phyloP scores from a whole-genome alignment of 2,329 filamentous ascomycete species.

The Malbranchea zuffiana region DNA sequence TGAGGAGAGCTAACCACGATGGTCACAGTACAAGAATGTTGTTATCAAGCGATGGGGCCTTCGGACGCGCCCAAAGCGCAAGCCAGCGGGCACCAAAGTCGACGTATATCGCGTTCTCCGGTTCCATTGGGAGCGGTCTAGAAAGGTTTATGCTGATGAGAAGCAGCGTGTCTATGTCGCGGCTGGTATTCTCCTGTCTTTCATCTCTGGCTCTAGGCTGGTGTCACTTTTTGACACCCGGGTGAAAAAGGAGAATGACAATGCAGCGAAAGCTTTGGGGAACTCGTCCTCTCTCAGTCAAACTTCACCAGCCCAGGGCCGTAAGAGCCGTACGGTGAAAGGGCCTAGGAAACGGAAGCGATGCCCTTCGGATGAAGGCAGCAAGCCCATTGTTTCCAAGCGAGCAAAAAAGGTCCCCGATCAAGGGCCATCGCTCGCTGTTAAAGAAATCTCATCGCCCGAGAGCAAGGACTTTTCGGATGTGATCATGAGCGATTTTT shows the following conservation, averaged over 20 bases:
- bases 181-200: slow-evolving; percentile 13
- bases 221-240: slow-evolving; percentile 17
- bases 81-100: slow-evolving; percentile 12
- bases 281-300: slow-evolving; percentile 2
- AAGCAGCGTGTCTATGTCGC: slow-evolving; percentile 14
- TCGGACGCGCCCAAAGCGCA: slow-evolving; percentile 9
- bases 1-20: slow-evolving; percentile 5
- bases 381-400: not conserved
- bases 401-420: not conserved
- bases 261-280: slow-evolving; percentile 6
- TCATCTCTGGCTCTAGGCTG: slow-evolving; percentile 13
- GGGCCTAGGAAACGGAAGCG: not conserved
- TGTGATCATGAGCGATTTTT: too few species aligned
- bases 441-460: not conserved
- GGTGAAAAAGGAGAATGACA: slow-evolving; percentile 1
- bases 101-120: slow-evolving; percentile 14
- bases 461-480: too few species aligned
- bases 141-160: slow-evolving; percentile 15
- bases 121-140: slow-evolving; percentile 8
- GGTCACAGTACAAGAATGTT: slow-evolving; percentile 14
- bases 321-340: not conserved
- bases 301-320: slow-evolving; percentile 5
- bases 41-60: slow-evolving; percentile 14
- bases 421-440: not conserved
- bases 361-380: not conserved